Evolutionary conservation across 257 asterid genomes (phyloP), one percentile per base, ranked within the genome.

Genomic region (Capsicum baccatum): DNA sequence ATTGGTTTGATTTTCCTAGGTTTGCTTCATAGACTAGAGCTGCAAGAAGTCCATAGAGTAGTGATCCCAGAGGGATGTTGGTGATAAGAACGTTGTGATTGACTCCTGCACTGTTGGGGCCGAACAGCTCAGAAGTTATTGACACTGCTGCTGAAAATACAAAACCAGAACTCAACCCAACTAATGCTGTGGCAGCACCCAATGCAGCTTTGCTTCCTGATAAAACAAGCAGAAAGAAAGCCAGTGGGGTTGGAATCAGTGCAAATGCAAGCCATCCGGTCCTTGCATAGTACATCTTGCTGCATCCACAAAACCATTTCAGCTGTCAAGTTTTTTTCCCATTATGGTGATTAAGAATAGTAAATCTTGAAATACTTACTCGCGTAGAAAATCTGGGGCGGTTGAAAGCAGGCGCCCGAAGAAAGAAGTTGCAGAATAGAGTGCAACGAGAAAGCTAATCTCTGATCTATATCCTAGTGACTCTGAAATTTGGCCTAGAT

Each of bases 61-160:
- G 88, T 47, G 97, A 93, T 79, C 97, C 95, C 19, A 93, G 48
- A 17, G 95, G 96, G 84, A 92, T 90, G 85, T 92, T 90, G 56
- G 97, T 90, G 50, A 93, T 89, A 57, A 93, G 91, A 86, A 93
- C 87, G 79, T 91, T 91, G 87, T 92, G 97, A 79, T 94, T 92
- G 79, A 92, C 88, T 39, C 96, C 92, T 3, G 93, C 93, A 58
- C 91, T 91, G 79, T 90, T 88, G 42, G 91, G 92, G 19, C 97
- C 97, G 55, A 94, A 92, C 54, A 92, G 87, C 86, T 93, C 94
- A 19, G 92, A 87, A 60, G 97, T 92, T 54, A 91, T 89, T 2
- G 97, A 87, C 14, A 90, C 94, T 15, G 97, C 91, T 33, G 93
- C 89, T 67, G 97, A 89, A 56, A 89, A 88, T 52, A 90, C 91